These are phyloP conservation scores for Paraphoma sp. DNA, from an alignment of 2,329 filamentous ascomycete genomes.

Conservation along the genomic window DNA sequence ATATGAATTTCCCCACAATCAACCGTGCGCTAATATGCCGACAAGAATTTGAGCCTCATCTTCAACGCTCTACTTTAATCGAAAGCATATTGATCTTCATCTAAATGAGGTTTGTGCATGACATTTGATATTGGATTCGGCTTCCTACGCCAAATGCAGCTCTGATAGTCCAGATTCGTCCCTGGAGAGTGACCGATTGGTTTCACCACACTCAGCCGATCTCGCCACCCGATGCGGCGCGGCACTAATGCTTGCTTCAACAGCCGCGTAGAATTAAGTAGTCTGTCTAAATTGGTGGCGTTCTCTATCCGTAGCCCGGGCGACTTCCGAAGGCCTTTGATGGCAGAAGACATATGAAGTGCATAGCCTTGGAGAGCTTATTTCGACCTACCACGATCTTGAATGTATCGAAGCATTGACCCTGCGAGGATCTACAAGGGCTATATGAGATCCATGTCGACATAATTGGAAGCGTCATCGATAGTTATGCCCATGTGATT, in stretches of 20 bases:
- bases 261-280: not conserved
- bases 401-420: not conserved
- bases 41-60: not conserved
- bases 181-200: too few relatives aligned
- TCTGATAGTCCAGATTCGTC: too few relatives aligned
- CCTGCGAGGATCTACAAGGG: not conserved
- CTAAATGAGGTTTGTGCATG: not conserved
- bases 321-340: not conserved
- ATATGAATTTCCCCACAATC: slow-evolving; percentile 1
- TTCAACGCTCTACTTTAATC: not conserved
- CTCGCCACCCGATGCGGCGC: too few relatives aligned
- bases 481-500: not conserved
- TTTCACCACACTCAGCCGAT: too few relatives aligned
- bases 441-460: not conserved
- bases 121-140: not conserved
- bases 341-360: slow-evolving; percentile 1
- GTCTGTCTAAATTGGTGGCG: not conserved
- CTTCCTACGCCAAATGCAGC: not conserved
- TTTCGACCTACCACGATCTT: slow-evolving; percentile 5
- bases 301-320: not conserved
- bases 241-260: too few relatives aligned
- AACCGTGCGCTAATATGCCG: not conserved
- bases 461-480: slow-evolving; percentile 1
- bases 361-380: slow-evolving; percentile 11
- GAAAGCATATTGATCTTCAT: not conserved